phyloP scores from a whole-genome alignment of 2,329 filamentous ascomycete genomes.

The Alternaria infectoria region DNA sequence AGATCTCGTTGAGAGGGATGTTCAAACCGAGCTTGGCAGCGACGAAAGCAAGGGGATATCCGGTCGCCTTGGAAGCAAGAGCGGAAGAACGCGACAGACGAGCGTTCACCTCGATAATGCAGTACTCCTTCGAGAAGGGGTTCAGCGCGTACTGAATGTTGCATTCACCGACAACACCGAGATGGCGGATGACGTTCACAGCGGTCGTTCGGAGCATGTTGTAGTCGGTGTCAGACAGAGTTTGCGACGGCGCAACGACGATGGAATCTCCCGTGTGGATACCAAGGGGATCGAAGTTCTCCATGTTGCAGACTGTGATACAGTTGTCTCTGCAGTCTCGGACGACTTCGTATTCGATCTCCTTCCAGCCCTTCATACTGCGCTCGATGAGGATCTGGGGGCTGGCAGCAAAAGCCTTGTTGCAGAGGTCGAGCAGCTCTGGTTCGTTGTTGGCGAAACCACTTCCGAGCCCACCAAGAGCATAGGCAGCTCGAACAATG shows the following conservation, averaged over 20 bases:
- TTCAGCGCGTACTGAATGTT: constrained; percentile 99
- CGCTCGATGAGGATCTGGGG: constrained; percentile 96
- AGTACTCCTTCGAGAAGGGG: constrained; percentile 93
- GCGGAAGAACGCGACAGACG: constrained; percentile 94
- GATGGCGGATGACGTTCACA: constrained; percentile 94
- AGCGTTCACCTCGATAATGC: constrained; percentile 99
- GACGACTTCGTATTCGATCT: constrained; percentile 98
- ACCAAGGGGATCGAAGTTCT: constrained; percentile 98
- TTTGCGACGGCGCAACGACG: constrained; percentile 96
- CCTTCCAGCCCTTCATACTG: constrained; percentile 99
- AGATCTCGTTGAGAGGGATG: constrained; percentile 94
- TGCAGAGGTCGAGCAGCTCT: constrained; percentile 85
- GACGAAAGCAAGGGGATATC: constrained; percentile 94
- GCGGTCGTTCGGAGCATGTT: constrained; percentile 98
- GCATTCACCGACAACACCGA: constrained; percentile 97
- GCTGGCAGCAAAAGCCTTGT: constrained; percentile 92
- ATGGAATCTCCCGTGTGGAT: constrained; percentile 99
- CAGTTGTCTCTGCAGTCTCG: constrained; percentile 96
- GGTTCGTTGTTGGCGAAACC: constrained; percentile 90
- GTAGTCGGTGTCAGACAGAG: constrained; percentile 95
- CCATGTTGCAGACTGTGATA: constrained; percentile 99
- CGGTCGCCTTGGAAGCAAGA: constrained; percentile 94
- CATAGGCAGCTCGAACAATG: constrained; percentile 95
- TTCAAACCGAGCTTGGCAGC: constrained; percentile 94
- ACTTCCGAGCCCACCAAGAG: constrained; percentile 90